phyloP scores from a whole-genome alignment of 176 grass and related monocot species.

The Eragrostis nindensis region DNA sequence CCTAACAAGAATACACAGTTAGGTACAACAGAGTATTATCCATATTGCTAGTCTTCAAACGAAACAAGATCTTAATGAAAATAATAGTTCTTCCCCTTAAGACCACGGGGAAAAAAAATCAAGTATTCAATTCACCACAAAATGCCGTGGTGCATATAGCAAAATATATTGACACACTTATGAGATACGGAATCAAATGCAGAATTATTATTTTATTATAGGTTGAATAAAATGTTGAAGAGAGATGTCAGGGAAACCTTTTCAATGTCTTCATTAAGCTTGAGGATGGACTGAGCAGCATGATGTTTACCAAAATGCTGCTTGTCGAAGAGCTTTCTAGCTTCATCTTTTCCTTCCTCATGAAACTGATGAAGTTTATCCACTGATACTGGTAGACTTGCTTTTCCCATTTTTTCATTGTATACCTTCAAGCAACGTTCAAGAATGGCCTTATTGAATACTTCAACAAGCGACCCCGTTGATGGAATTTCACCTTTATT shows the following conservation, averaged over 20 bases:
- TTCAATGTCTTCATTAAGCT: conserved; percentile 82
- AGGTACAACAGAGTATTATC: conserved; percentile 8
- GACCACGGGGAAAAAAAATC: neutral
- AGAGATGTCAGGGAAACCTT: conserved; percentile 56
- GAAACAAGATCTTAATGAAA: neutral
- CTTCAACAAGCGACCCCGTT: conserved; percentile 87
- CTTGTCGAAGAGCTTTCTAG: conserved; percentile 64
- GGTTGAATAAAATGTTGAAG: neutral
- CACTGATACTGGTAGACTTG: conserved; percentile 62
- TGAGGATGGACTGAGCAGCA: conserved; percentile 61
- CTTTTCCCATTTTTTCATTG: conserved; percentile 58
- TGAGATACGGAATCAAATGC: neutral
- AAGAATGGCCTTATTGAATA: conserved; percentile 94
- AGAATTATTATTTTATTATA: neutral
- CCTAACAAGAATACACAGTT: conserved; percentile 50
- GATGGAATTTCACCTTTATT: conserved; percentile 98
- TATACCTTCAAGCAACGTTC: conserved; percentile 87
- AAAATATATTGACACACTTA: neutral
- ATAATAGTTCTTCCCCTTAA: neutral
- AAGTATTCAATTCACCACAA: neutral
- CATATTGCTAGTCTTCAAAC: neutral
- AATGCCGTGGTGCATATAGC: neutral
- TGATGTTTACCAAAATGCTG: conserved; percentile 94
- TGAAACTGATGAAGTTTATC: conserved; percentile 71
- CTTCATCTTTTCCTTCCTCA: conserved; percentile 48